A percentile compares a stretch with the other conserved stretches of the same genome.
phyloP scores from a whole-genome alignment of 345 rosid species.

The Noccaea bulbosa region DNA sequence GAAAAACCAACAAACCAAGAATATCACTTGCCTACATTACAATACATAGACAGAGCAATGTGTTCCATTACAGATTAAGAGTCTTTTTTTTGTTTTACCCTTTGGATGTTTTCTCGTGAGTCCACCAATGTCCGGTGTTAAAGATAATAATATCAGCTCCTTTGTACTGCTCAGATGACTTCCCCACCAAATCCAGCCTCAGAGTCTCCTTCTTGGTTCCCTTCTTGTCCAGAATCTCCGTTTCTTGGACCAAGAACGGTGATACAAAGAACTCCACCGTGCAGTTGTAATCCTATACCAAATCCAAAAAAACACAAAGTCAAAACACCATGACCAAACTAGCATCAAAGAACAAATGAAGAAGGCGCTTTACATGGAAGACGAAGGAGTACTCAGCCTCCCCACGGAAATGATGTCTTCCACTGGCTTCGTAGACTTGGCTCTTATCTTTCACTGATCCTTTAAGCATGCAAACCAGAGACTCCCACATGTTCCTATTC shows the following conservation, averaged over 20 bases:
- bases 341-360: not conserved
- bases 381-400: slow-evolving; percentile 84
- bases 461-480: slow-evolving; percentile 81
- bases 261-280: slow-evolving; percentile 90
- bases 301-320: not conserved
- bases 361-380: slow-evolving; percentile 57
- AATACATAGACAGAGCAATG: not conserved
- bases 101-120: slow-evolving; percentile 91
- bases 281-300: slow-evolving; percentile 66
- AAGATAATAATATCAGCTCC: slow-evolving; percentile 81
- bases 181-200: slow-evolving; percentile 82
- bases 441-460: slow-evolving; percentile 61
- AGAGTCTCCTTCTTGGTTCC: slow-evolving; percentile 84
- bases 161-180: slow-evolving; percentile 72
- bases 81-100: slow-evolving; percentile 55
- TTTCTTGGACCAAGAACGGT: slow-evolving; percentile 95
- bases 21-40: slow-evolving; percentile 15
- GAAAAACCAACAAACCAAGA: slow-evolving; percentile 18
- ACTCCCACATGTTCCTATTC: slow-evolving; percentile 99
- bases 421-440: slow-evolving; percentile 76
- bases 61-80: not conserved
- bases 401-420: slow-evolving; percentile 71
- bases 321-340: not conserved
- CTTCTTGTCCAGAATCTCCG: slow-evolving; percentile 61
- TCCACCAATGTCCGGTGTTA: slow-evolving; percentile 99